Conservation (phyloP, 179 eudicot genomes). For the Camellia oleifera region DNA sequence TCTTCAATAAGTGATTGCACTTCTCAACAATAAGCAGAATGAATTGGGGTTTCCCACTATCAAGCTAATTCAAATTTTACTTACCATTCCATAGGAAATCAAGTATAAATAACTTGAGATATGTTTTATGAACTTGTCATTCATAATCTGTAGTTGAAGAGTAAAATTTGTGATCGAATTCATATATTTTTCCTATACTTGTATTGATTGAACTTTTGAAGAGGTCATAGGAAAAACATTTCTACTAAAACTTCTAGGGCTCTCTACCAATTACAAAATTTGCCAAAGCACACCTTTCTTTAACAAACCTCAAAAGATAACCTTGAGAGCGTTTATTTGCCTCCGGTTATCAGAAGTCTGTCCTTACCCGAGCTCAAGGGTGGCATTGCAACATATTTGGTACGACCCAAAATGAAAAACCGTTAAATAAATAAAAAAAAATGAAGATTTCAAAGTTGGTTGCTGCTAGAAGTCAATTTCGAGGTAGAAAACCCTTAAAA, state of each 20-base stretch:
- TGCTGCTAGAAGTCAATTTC: slow-evolving; percentile 37
- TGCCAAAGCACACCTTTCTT: slow-evolving; percentile 15
- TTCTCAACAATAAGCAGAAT: too few species aligned
- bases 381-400: neutral
- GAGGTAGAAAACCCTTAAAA: slow-evolving; percentile 54
- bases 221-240: neutral
- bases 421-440: neutral
- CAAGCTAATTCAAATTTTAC: too few species aligned
- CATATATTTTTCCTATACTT: neutral
- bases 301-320: slow-evolving; percentile 4
- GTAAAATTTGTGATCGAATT: neutral
- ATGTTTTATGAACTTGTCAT: neutral
- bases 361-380: slow-evolving; percentile 18
- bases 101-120: too few species aligned
- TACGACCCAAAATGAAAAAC: neutral
- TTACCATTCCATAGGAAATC: too few species aligned
- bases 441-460: neutral
- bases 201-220: neutral
- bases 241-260: neutral
- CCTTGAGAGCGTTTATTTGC: neutral
- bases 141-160: neutral
- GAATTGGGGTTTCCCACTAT: too few species aligned
- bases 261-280: slow-evolving; percentile 8
- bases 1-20: too few species aligned
- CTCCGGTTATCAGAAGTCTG: neutral